Evolutionary conservation across 208 protist species (phyloP).

Genomic region (Balamuthia mandrillaris): DNA sequence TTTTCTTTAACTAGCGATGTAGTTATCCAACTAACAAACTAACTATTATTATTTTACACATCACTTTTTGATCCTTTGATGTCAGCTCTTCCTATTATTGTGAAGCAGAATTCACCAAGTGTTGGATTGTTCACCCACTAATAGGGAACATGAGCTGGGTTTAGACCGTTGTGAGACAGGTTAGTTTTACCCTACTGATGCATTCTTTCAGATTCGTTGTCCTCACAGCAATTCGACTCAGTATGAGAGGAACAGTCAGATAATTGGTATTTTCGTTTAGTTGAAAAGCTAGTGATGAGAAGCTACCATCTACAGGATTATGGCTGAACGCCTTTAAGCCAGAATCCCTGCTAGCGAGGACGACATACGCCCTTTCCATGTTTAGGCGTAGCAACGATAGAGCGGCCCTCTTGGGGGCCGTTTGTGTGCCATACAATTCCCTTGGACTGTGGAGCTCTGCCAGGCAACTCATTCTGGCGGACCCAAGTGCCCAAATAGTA

Average conservation of each 20-base stretch:
- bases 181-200: constrained; percentile 80
- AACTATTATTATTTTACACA: too few species aligned
- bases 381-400: neutral
- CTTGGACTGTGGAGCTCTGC: too few species aligned
- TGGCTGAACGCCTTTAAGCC: constrained; percentile 74
- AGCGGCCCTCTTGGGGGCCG: too few species aligned
- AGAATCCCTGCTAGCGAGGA: constrained; percentile 64
- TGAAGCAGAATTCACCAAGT: constrained; percentile 73
- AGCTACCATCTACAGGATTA: constrained; percentile 67
- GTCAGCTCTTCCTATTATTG: constrained; percentile 79
- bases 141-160: constrained; percentile 77
- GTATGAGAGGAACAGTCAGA: constrained; percentile 77
- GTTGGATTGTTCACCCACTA: constrained; percentile 77
- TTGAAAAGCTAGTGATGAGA: constrained; percentile 54
- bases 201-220: constrained; percentile 25
- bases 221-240: constrained; percentile 68
- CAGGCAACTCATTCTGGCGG: neutral
- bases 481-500: neutral
- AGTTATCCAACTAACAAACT: too few species aligned
- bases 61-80: constrained; percentile 80
- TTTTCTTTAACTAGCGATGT: too few species aligned
- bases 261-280: constrained; percentile 70
- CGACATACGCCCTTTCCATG: neutral
- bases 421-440: too few species aligned
- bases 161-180: constrained; percentile 84